Evolutionary conservation across 257 asterid genomes (phyloP).

Genomic region (Leptodermis oblonga): DNA sequence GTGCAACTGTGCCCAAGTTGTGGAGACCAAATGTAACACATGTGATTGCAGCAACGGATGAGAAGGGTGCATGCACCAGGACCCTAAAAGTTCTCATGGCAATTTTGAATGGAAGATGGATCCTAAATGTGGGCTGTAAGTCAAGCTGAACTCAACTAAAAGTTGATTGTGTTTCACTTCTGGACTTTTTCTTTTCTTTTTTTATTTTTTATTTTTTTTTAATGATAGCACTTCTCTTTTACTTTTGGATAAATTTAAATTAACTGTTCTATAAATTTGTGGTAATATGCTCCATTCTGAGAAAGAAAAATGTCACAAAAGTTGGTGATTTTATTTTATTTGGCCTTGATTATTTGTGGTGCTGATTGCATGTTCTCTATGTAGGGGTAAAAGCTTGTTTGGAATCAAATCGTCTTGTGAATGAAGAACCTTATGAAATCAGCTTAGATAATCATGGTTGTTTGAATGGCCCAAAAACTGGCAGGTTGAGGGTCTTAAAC

Average conservation of each 20-base stretch:
- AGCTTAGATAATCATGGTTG: slow-evolving; percentile 74
- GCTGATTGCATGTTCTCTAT: slow-evolving; percentile 12
- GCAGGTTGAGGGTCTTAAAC: slow-evolving; percentile 53
- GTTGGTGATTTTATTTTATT: neutral
- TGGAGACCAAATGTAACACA: slow-evolving; percentile 82
- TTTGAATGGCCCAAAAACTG: slow-evolving; percentile 67
- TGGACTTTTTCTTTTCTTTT: neutral
- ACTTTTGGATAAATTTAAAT: neutral
- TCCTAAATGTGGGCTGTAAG: slow-evolving; percentile 79
- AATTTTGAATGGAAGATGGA: slow-evolving; percentile 78
- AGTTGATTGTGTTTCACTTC: neutral
- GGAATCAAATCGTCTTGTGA: slow-evolving; percentile 46
- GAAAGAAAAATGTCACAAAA: too few species aligned
- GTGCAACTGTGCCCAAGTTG: slow-evolving; percentile 60
- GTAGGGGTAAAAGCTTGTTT: slow-evolving; percentile 78
- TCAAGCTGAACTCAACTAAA: slow-evolving; percentile 2
- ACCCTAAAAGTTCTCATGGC: slow-evolving; percentile 91
- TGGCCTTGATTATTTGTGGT: slow-evolving; percentile 4
- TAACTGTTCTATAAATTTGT: neutral
- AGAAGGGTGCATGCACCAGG: slow-evolving; percentile 75
- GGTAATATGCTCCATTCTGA: too few species aligned
- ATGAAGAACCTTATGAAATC: slow-evolving; percentile 79
- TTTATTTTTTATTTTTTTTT: too few species aligned
- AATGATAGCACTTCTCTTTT: too few species aligned
- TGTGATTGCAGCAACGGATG: slow-evolving; percentile 77